Evolutionary conservation across 805 yeast genomes (phyloP).

Genomic region (Kodamaea hsintzibuensis): DNA sequence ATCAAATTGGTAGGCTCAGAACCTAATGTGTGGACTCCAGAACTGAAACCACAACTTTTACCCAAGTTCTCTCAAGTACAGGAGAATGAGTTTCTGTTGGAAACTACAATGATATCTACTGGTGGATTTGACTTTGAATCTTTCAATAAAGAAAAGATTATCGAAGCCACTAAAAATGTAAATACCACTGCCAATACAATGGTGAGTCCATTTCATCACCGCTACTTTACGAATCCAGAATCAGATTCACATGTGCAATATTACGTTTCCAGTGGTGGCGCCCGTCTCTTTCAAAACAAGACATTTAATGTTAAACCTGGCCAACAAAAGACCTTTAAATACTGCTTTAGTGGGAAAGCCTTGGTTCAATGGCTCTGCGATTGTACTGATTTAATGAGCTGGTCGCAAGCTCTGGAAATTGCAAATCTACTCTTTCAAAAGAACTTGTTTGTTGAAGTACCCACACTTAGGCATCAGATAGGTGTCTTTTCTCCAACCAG

Average conservation of each 20-base stretch:
- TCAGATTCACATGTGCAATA: slow-evolving; percentile 82
- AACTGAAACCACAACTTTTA: slow-evolving; percentile 47
- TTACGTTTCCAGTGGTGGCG: slow-evolving; percentile 65
- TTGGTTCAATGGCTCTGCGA: slow-evolving; percentile 87
- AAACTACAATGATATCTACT: not conserved
- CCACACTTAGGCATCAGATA: slow-evolving; percentile 30
- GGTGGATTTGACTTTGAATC: not conserved
- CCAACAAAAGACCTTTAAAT: slow-evolving; percentile 26
- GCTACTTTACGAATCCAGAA: slow-evolving; percentile 84
- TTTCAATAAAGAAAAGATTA: not conserved
- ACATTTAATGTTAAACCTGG: slow-evolving; percentile 22
- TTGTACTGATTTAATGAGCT: slow-evolving; percentile 69
- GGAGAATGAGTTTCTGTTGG: not conserved
- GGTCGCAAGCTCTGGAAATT: slow-evolving; percentile 53
- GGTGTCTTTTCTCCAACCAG: slow-evolving; percentile 34
- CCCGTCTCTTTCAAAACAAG: slow-evolving; percentile 54
- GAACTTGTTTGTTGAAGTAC: slow-evolving; percentile 45
- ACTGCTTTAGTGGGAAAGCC: slow-evolving; percentile 72
- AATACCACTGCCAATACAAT: not conserved
- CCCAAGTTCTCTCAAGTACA: not conserved
- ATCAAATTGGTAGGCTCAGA: slow-evolving; percentile 57
- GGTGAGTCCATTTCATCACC: slow-evolving; percentile 68
- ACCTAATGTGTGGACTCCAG: slow-evolving; percentile 73
- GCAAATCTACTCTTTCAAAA: slow-evolving; percentile 50
- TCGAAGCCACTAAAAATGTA: not conserved